Conservation (phyloP, 441 rosid genomes). For the Erodium chrysanthum region DNA sequence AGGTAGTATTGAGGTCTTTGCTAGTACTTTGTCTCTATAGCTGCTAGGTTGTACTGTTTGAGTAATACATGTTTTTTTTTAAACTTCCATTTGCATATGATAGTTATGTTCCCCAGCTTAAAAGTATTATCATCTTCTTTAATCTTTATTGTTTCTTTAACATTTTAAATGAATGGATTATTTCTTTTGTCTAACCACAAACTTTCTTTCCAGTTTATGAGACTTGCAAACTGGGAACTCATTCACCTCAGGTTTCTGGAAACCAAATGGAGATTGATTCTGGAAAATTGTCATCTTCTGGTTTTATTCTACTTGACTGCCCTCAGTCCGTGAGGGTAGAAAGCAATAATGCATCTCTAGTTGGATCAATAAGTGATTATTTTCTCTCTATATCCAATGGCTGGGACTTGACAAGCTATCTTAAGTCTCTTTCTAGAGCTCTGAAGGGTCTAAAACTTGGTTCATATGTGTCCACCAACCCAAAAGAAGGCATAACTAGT, state of each 20-base stretch:
- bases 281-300: constrained; percentile 60
- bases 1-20: not conserved
- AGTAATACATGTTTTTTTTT: not conserved
- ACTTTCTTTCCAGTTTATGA: constrained; percentile 60
- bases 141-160: not conserved
- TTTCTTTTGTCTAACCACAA: constrained; percentile 4
- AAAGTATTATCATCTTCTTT: not conserved
- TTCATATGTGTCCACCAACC: constrained; percentile 46
- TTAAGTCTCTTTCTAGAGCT: constrained; percentile 92
- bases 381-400: constrained; percentile 96
- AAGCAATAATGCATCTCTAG: constrained; percentile 79
- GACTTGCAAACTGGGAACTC: constrained; percentile 90
- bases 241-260: constrained; percentile 73
- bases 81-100: not conserved
- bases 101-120: not conserved
- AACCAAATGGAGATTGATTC: constrained; percentile 76
- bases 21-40: not conserved
- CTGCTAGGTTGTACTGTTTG: not conserved
- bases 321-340: constrained; percentile 99
- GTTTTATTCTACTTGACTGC: constrained; percentile 90
- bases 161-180: not conserved
- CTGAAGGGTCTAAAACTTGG: constrained; percentile 77
- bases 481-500: constrained; percentile 76
- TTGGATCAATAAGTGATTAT: constrained; percentile 95
- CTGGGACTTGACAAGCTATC: constrained; percentile 94